Conservation (phyloP, 1,139 yeast species). For the Sporopachydermia cereana region DNA sequence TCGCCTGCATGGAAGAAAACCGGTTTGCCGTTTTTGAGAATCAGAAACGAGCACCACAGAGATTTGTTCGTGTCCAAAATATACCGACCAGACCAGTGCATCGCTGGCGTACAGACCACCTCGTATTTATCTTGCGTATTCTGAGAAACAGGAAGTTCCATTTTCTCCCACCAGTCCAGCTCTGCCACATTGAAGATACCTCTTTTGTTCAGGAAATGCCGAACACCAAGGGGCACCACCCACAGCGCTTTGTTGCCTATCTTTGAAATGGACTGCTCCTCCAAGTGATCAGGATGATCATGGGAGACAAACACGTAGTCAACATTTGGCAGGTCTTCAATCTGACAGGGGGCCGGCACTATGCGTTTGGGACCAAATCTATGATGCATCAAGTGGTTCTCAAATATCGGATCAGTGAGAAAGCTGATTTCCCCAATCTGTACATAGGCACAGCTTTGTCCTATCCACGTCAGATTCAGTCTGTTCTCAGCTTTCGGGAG, state of each 20-base stretch:
- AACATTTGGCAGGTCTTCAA: constrained; percentile 53
- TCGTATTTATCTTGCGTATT: constrained; percentile 46
- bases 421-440: constrained; percentile 65
- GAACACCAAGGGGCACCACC: constrained; percentile 81
- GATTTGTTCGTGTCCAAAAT: constrained; percentile 68
- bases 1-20: constrained; percentile 88
- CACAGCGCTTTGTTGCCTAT: constrained; percentile 57
- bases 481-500: constrained; percentile 30
- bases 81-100: constrained; percentile 94
- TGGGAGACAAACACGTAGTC: constrained; percentile 76
- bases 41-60: constrained; percentile 78
- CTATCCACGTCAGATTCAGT: constrained; percentile 76
- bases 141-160: constrained; percentile 26
- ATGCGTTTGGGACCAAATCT: constrained; percentile 74
- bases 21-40: constrained; percentile 55
- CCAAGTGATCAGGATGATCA: constrained; percentile 92
- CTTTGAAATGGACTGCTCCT: constrained; percentile 42
- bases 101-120: constrained; percentile 83
- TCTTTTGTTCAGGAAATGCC: constrained; percentile 40
- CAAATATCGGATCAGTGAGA: constrained; percentile 76
- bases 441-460: constrained; percentile 76
- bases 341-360: constrained; percentile 54
- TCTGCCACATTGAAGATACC: constrained; percentile 50
- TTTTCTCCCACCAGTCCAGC: constrained; percentile 87
- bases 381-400: constrained; percentile 51